These are phyloP conservation scores for Scalesia atractyloides DNA, from an alignment of 129 eudicot species.

Conservation along the genomic window DNA sequence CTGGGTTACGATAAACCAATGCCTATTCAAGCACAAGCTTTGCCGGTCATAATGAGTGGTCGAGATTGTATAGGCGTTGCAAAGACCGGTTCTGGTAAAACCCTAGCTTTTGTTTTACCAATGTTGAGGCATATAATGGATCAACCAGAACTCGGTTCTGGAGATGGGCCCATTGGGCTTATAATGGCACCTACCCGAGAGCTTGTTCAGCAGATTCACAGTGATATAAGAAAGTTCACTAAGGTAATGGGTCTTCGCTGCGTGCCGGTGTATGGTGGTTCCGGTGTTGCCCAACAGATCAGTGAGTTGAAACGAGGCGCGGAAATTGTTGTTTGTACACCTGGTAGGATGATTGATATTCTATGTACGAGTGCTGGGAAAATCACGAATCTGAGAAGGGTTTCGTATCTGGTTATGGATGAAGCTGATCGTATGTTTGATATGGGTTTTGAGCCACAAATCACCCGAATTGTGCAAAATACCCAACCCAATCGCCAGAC, in stretches of 20 bases:
- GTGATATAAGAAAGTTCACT: slow-evolving; percentile 65
- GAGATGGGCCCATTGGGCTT: slow-evolving; percentile 84
- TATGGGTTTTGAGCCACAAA: slow-evolving; percentile 89
- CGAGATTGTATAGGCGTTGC: slow-evolving; percentile 83
- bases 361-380: slow-evolving; percentile 80
- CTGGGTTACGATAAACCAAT: slow-evolving; percentile 71
- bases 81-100: slow-evolving; percentile 82
- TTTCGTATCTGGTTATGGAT: slow-evolving; percentile 80
- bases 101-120: slow-evolving; percentile 77
- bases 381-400: slow-evolving; percentile 74
- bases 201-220: slow-evolving; percentile 83
- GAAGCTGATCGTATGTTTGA: slow-evolving; percentile 92
- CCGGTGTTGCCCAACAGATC: slow-evolving; percentile 87
- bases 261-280: slow-evolving; percentile 87
- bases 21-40: slow-evolving; percentile 78
- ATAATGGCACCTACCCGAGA: slow-evolving; percentile 86
- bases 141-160: slow-evolving; percentile 63
- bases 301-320: slow-evolving; percentile 76
- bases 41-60: slow-evolving; percentile 81
- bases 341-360: slow-evolving; percentile 82
- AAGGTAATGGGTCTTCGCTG: slow-evolving; percentile 67
- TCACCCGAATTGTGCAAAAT: slow-evolving; percentile 73
- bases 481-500: slow-evolving; percentile 86
- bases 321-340: slow-evolving; percentile 81
- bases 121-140: slow-evolving; percentile 86